Conservation (phyloP, 257 asterid species). For the Primulina eburnea region DNA sequence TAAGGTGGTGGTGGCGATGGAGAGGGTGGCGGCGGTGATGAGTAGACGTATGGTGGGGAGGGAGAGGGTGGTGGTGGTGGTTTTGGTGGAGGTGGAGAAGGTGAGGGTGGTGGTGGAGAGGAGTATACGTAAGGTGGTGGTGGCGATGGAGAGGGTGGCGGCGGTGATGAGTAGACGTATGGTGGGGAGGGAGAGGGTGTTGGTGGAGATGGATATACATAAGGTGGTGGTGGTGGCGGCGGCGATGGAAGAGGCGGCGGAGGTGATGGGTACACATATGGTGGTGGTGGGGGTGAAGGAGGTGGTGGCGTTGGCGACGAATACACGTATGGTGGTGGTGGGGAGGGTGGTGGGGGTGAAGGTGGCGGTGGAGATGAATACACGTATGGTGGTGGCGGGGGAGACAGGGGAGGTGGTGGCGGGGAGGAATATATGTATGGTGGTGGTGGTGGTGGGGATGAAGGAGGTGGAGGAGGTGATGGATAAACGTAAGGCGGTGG, state of each 20-base stretch:
- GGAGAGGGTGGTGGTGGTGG: slow-evolving; percentile 23
- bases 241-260: slow-evolving; percentile 30
- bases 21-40: slow-evolving; percentile 34
- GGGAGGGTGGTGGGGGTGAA: slow-evolving; percentile 14
- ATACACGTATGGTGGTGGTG: slow-evolving; percentile 7
- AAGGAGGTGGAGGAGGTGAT: slow-evolving; percentile 24
- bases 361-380: slow-evolving; percentile 26
- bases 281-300: slow-evolving; percentile 5
- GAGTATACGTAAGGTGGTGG: slow-evolving; percentile 31
- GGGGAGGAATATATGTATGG: slow-evolving; percentile 21
- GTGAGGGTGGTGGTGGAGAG: slow-evolving; percentile 33
- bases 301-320: slow-evolving; percentile 16
- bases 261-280: slow-evolving; percentile 18
- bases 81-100: slow-evolving; percentile 35
- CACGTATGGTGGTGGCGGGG: slow-evolving; percentile 20
- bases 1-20: slow-evolving; percentile 38
- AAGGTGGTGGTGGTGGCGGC: slow-evolving; percentile 30
- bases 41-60: slow-evolving; percentile 14
- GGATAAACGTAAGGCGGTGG: slow-evolving; percentile 28
- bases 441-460: slow-evolving; percentile 19
- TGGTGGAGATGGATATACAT: slow-evolving; percentile 10
- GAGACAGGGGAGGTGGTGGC: slow-evolving; percentile 23
- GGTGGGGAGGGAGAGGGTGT: slow-evolving; percentile 17
- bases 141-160: slow-evolving; percentile 36
- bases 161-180: slow-evolving; percentile 17